Evolutionary conservation across 2,329 filamentous ascomycete genomes (phyloP), one percentile per base, ranked within the genome.

Genomic region (Fusarium brachygibbosum): DNA sequence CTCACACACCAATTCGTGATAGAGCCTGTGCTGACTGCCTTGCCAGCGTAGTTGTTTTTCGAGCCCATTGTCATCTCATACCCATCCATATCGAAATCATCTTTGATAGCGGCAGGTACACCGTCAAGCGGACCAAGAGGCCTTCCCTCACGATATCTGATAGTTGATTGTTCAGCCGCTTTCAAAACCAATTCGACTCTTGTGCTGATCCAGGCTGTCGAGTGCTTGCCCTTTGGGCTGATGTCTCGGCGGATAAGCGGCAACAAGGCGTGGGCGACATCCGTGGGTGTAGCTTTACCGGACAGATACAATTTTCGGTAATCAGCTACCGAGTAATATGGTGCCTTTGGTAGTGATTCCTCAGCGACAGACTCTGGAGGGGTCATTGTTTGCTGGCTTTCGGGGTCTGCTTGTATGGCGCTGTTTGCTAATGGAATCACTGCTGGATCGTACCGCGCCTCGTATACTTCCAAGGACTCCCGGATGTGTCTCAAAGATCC

Each of bases 21-120:
- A 32, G 70, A 71, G 1, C 74, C 73, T 16, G 77, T 76, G 9
- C 84, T 76, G 3, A 66, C 58, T 7, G 80, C 79, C 17, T 82
- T 76, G 17, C 83, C 80, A 2, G 84, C 88, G 73, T 89, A 91
- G 75, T 90, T 86, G 61, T 88, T 82, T 45, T 82, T 83, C 17
- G 87, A 88, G 9, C 90, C 90, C 45, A 92, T 82, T 11, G 85
- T 90, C 50, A 87, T 90, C 48, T 84, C 83, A 77, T 95, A 94
- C 2, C 91, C 92, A 17, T 87, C 86, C 34, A 95, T 80, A 75
- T 93, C 89, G 42, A 91, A 87, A 75, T 94, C 91, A 74, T 94
- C 92, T 79, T 94, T 94, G 44, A 93, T 85, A 0, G 87, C 90
- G 13, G 93, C 86, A 0, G 91, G 92, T 0, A 94, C 85, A 10